Conservation (phyloP, 495 filamentous ascomycete species). For the Penicillium chermesinum region DNA sequence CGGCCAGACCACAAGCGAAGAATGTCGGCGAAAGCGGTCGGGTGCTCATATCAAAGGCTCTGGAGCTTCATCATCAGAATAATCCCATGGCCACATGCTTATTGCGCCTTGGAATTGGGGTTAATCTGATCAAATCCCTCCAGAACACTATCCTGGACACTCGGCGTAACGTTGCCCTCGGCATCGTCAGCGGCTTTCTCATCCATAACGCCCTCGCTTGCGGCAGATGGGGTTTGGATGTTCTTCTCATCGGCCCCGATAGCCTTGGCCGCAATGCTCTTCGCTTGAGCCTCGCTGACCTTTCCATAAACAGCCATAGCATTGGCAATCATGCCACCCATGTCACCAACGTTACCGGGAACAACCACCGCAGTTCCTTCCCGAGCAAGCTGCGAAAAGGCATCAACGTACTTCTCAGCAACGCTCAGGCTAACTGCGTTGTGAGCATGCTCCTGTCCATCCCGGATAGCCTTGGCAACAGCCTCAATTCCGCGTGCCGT, state of each 20-base stretch:
- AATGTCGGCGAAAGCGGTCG: background rate
- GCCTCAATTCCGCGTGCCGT: constrained; percentile 85
- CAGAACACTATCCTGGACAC: constrained; percentile 39
- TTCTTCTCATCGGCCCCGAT: constrained; percentile 25
- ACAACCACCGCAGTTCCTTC: constrained; percentile 93
- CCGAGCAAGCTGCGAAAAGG: constrained; percentile 84
- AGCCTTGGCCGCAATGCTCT: constrained; percentile 53
- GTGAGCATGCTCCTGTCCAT: constrained; percentile 69
- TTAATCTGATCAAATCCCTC: constrained; percentile 50
- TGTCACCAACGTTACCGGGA: constrained; percentile 95
- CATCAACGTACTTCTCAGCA: constrained; percentile 97
- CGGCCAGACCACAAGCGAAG: background rate
- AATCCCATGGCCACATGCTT: no score
- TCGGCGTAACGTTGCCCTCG: constrained; percentile 1
- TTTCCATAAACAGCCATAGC: constrained; percentile 95
- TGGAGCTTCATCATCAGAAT: no score
- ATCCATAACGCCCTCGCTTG: background rate
- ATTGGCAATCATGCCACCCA: constrained; percentile 93
- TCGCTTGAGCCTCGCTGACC: constrained; percentile 78
- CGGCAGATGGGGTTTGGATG: background rate
- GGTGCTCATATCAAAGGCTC: background rate
- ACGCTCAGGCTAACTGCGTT: constrained; percentile 78
- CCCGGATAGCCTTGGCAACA: constrained; percentile 66
- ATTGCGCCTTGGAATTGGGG: background rate
- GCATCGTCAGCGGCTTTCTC: constrained; percentile 4